These are phyloP conservation scores for Dioszegia crocea DNA, from an alignment of 768 basidiomycete genomes.

Conservation along the genomic window DNA sequence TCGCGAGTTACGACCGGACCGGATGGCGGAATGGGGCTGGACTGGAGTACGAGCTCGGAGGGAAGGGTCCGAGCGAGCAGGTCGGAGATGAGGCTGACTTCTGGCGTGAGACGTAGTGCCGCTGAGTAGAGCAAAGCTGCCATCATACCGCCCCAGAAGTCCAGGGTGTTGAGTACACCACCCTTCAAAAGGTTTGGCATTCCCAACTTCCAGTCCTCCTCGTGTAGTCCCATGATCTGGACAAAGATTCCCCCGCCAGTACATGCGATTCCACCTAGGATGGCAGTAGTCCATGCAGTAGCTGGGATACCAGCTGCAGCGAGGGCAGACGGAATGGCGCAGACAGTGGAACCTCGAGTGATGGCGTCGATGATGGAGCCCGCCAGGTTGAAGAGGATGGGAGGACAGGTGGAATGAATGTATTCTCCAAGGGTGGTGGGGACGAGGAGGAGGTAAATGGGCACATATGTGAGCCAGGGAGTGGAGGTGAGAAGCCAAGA, in stretches of 20 bases:
- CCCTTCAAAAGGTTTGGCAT: conserved; percentile 25
- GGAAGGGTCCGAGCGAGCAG: conserved; percentile 13
- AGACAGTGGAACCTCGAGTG: conserved; percentile 27
- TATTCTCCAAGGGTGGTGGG: conserved; percentile 28
- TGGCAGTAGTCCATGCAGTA: neutral
- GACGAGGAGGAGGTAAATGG: conserved; percentile 28
- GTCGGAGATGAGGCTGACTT: conserved; percentile 5
- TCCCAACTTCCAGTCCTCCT: conserved; percentile 25
- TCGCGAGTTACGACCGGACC: conserved; percentile 9
- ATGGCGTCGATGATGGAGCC: conserved; percentile 27
- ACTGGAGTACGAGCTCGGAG: conserved; percentile 2
- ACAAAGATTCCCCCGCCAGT: conserved; percentile 29
- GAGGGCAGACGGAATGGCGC: conserved; percentile 17
- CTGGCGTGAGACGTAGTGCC: conserved; percentile 9
- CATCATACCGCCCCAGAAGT: conserved; percentile 27
- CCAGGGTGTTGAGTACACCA: conserved; percentile 24
- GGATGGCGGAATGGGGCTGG: neutral
- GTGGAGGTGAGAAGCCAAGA: conserved; percentile 38
- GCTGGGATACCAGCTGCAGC: neutral
- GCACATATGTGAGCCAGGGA: conserved; percentile 36
- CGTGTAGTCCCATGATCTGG: conserved; percentile 17
- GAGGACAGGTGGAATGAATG: conserved; percentile 25
- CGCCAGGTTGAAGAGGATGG: conserved; percentile 23
- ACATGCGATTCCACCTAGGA: conserved; percentile 19
- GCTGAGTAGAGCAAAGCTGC: conserved; percentile 20